A percentile compares a stretch with the other conserved stretches of the same genome.
Evolutionary conservation across 73 alveolate species (phyloP).

Genomic region (Paraurostyla sp.): DNA sequence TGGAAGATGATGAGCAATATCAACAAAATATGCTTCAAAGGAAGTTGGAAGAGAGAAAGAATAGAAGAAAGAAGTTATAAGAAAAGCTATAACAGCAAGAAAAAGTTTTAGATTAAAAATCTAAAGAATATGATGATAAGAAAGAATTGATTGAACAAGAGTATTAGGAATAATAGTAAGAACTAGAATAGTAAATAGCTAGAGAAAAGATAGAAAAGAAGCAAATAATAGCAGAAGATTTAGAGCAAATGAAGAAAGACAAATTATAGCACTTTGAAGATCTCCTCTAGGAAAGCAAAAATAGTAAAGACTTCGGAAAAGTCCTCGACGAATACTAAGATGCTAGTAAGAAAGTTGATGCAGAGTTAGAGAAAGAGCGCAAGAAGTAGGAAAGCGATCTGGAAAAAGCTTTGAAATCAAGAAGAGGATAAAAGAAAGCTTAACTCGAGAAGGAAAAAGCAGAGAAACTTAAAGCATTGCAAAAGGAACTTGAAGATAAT

Average conservation of each 20-base stretch:
- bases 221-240: conserved; percentile 5
- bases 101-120: conserved; percentile 35
- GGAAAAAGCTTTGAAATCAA: conserved; percentile 3
- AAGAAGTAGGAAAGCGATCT: conserved; percentile 22
- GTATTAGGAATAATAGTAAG: background rate
- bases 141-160: background rate
- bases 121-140: conserved; percentile 28
- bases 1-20: conserved; percentile 62
- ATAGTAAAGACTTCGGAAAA: conserved; percentile 36
- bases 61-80: conserved; percentile 53
- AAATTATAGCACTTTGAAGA: conserved; percentile 34
- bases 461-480: background rate
- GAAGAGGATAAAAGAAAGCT: conserved; percentile 43
- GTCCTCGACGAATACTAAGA: conserved; percentile 26
- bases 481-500: background rate
- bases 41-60: conserved; percentile 58
- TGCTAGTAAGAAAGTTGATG: conserved; percentile 30
- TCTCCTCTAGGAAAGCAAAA: conserved; percentile 16
- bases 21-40: conserved; percentile 48
- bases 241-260: conserved; percentile 41
- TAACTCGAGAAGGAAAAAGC: conserved; percentile 30
- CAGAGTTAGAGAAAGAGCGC: conserved; percentile 36
- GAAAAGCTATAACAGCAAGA: conserved; percentile 51
- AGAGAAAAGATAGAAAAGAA: conserved; percentile 35
- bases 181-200: conserved; percentile 34